Evolutionary conservation across 2,329 filamentous ascomycete genomes (phyloP).

Genomic region (Microsporum ferrugineum): DNA sequence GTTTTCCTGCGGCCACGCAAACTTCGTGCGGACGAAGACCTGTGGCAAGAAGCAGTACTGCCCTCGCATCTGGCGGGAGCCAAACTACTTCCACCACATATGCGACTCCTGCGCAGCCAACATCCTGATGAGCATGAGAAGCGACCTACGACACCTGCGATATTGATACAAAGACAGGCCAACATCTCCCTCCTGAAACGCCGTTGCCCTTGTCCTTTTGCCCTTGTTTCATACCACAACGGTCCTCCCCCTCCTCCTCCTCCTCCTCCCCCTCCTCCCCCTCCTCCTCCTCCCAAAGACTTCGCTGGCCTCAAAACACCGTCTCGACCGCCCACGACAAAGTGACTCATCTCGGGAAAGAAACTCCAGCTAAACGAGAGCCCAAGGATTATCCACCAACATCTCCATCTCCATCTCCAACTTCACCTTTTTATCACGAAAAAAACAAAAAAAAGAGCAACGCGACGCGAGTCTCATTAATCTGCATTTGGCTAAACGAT

Average conservation of each 20-base stretch:
- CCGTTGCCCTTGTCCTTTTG: not conserved
- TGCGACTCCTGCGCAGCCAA: conserved; percentile 12
- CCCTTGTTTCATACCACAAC: not conserved
- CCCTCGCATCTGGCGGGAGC: conserved; percentile 8
- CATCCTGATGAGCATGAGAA: conserved; percentile 11
- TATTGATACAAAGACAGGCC: not conserved
- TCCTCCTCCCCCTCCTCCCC: not conserved
- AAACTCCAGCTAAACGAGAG: not conserved
- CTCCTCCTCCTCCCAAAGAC: not conserved
- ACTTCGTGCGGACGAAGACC: conserved; percentile 13
- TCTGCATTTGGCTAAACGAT: not conserved
- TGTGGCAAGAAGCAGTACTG: conserved; percentile 14
- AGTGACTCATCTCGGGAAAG: not conserved
- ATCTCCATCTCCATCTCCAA: not conserved
- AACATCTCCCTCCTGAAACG: not conserved
- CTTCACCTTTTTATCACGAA: not conserved
- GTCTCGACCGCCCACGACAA: not conserved
- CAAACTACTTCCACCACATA: conserved; percentile 7
- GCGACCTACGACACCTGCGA: not conserved
- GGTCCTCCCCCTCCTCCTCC: not conserved
- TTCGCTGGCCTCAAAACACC: too few species aligned
- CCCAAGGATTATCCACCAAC: not conserved
- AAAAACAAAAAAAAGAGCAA: not conserved
- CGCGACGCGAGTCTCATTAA: not conserved
- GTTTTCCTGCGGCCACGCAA: conserved; percentile 12